Evolutionary conservation across 106 monocot species (phyloP).

Genomic region (Dioscorea alata): DNA sequence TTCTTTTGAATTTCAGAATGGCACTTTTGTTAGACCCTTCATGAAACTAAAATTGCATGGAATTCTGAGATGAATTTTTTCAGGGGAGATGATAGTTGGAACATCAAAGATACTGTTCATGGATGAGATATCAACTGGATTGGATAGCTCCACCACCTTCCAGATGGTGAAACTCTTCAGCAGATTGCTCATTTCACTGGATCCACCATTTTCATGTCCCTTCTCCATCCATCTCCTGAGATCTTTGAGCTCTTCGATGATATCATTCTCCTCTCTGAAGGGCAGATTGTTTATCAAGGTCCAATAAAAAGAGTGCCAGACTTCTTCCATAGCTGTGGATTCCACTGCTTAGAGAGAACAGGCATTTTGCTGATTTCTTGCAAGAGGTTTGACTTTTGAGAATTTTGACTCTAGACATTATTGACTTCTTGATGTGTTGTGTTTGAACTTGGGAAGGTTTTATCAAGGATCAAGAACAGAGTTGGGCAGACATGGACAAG

Average conservation of each 20-base stretch:
- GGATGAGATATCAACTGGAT: not conserved
- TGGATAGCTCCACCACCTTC: not conserved
- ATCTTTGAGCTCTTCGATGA: not conserved
- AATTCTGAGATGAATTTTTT: no score
- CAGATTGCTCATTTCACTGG: not conserved
- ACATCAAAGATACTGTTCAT: not conserved
- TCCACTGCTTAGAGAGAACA: not conserved
- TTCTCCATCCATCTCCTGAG: not conserved
- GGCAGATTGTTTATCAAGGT: not conserved
- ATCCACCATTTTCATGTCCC: not conserved
- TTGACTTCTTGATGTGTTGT: not conserved
- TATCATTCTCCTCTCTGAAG: not conserved
- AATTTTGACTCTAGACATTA: not conserved
- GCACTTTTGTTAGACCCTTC: conserved; percentile 73
- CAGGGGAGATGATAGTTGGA: not conserved
- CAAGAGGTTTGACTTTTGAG: not conserved
- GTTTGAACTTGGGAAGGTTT: conserved; percentile 28
- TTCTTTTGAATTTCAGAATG: conserved; percentile 31
- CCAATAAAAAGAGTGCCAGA: not conserved
- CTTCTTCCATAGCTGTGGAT: not conserved
- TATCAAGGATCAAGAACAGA: conserved; percentile 77
- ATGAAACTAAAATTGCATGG: not conserved
- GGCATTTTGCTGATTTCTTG: not conserved
- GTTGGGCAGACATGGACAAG: conserved; percentile 37
- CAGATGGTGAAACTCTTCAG: not conserved